These are phyloP conservation scores for Leucosporidium scottii DNA, from an alignment of 768 basidiomycete genomes.

Conservation along the genomic window DNA sequence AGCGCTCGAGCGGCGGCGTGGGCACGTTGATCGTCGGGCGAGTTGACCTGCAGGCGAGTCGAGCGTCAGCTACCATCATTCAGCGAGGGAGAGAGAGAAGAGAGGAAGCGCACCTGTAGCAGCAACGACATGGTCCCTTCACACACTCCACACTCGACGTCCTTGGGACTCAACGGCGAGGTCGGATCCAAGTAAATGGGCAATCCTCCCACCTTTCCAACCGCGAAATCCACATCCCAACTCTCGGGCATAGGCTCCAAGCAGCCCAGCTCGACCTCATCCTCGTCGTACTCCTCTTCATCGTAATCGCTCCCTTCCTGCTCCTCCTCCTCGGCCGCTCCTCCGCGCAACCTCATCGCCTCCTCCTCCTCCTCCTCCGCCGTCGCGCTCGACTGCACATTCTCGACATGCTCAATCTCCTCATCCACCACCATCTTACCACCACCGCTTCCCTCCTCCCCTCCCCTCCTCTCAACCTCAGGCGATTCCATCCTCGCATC, in stretches of 20 bases:
- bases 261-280: conserved; percentile 39
- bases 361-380: conserved; percentile 12
- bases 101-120: conserved; percentile 20
- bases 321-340: conserved; percentile 16
- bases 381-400: conserved; percentile 4
- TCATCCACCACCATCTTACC: conserved; percentile 17
- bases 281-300: conserved; percentile 54
- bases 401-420: background rate
- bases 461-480: background rate
- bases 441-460: background rate
- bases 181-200: conserved; percentile 33
- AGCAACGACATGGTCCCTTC: conserved; percentile 25
- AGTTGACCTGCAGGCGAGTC: conserved; percentile 16
- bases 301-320: conserved; percentile 18
- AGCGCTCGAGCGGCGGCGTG: conserved; percentile 31
- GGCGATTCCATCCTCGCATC: background rate
- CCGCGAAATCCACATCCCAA: conserved; percentile 33
- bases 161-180: conserved; percentile 11
- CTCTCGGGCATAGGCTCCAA: conserved; percentile 51
- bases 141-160: conserved; percentile 24
- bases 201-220: conserved; percentile 33
- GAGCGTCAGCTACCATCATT: no score
- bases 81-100: background rate
- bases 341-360: conserved; percentile 8
- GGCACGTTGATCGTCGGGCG: conserved; percentile 31